A percentile compares a stretch with the other conserved stretches of the same genome.
Evolutionary conservation across 2,329 filamentous ascomycete species (phyloP).

Genomic region (Aspergillus ustus): DNA sequence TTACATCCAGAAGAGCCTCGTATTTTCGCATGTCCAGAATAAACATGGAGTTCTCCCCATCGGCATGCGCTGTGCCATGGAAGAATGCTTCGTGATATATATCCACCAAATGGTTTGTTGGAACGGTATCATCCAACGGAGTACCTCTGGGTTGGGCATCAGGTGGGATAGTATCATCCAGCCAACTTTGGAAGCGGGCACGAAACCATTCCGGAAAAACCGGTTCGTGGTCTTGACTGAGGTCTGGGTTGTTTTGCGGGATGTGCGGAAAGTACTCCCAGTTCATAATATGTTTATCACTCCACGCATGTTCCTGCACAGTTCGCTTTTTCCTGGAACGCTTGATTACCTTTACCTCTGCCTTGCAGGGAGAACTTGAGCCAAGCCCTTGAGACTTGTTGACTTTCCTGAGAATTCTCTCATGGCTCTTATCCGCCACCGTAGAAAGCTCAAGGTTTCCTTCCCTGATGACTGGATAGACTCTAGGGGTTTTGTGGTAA

Average conservation of each 20-base stretch:
- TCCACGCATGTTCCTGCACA: constrained; percentile 14
- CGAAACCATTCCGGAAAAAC: constrained; percentile 15
- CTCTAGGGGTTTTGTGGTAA: constrained; percentile 20
- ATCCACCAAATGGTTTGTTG: constrained; percentile 23
- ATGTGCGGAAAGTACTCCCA: constrained; percentile 33
- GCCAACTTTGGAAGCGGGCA: constrained; percentile 29
- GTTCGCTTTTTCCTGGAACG: not conserved
- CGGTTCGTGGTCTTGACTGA: no score
- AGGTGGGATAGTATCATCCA: constrained; percentile 26
- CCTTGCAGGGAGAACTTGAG: not conserved
- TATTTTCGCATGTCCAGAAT: constrained; percentile 25
- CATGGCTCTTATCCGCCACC: constrained; percentile 20
- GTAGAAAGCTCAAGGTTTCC: constrained; percentile 18
- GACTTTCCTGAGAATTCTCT: constrained; percentile 5
- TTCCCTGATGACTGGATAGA: constrained; percentile 24
- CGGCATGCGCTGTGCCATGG: constrained; percentile 36
- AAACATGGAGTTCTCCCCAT: constrained; percentile 33
- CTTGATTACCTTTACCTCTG: not conserved
- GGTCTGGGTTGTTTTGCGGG: no score
- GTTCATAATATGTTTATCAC: constrained; percentile 20
- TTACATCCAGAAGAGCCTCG: constrained; percentile 20
- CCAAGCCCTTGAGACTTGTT: not conserved
- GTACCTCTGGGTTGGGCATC: no score
- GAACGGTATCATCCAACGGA: constrained; percentile 21
- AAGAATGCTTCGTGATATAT: constrained; percentile 39